These are phyloP conservation scores for Geotrichum phurueaensis DNA, from an alignment of 1,139 yeast genomes.

Conservation along the genomic window DNA sequence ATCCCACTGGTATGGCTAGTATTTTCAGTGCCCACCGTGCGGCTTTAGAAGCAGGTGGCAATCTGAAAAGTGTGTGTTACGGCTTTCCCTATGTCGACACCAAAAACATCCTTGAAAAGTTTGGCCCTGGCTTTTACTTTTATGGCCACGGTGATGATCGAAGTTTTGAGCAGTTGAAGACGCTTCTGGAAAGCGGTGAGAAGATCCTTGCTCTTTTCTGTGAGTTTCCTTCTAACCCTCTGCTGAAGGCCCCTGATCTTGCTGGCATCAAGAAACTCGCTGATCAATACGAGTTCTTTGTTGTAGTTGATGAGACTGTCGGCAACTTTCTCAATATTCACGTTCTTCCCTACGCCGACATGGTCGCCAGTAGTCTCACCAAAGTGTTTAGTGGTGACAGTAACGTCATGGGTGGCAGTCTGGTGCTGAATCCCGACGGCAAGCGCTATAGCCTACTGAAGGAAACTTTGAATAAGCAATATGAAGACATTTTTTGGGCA, in stretches of 20 bases:
- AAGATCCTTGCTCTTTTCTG: slow-evolving; percentile 67
- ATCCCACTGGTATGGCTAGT: slow-evolving; percentile 90
- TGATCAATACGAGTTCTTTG: slow-evolving; percentile 61
- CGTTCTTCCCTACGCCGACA: slow-evolving; percentile 75
- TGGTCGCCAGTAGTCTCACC: slow-evolving; percentile 80
- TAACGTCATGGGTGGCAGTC: slow-evolving; percentile 90
- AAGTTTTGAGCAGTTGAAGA: slow-evolving; percentile 45
- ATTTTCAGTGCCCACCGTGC: slow-evolving; percentile 79
- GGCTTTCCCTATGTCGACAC: slow-evolving; percentile 97
- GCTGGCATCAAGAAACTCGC: slow-evolving; percentile 57
- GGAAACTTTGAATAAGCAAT: slow-evolving; percentile 46
- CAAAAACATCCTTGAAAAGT: slow-evolving; percentile 71
- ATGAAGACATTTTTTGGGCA: slow-evolving; percentile 78
- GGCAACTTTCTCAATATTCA: slow-evolving; percentile 85
- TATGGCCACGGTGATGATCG: slow-evolving; percentile 77
- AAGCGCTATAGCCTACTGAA: slow-evolving; percentile 50
- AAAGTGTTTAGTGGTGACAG: slow-evolving; percentile 93
- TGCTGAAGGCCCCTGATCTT: slow-evolving; percentile 77
- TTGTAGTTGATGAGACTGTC: slow-evolving; percentile 88
- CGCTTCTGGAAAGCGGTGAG: slow-evolving; percentile 60
- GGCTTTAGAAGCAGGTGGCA: slow-evolving; percentile 39
- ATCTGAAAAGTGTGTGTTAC: slow-evolving; percentile 69
- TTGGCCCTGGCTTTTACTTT: slow-evolving; percentile 79
- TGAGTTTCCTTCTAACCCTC: slow-evolving; percentile 92
- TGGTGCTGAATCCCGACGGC: slow-evolving; percentile 68